phyloP scores from a whole-genome alignment of 2,329 filamentous ascomycete genomes.

The Lachnellula occidentalis region DNA sequence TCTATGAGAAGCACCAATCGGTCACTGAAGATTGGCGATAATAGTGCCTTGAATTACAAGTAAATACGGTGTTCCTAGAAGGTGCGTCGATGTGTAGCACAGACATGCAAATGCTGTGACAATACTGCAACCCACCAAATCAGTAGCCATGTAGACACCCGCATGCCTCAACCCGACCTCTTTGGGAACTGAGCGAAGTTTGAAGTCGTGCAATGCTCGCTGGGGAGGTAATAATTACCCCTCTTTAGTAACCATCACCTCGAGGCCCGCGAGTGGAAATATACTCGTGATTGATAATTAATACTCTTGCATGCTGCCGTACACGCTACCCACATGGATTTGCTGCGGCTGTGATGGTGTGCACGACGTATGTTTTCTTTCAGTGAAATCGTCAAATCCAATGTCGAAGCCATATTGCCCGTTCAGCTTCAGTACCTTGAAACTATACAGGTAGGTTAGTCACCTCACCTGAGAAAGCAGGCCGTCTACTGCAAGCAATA shows the following conservation, averaged over 20 bases:
- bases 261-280: background rate
- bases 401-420: slow-evolving; percentile 67
- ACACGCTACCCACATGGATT: background rate
- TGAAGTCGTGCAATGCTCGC: background rate
- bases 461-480: background rate
- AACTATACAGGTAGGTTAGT: slow-evolving; percentile 18
- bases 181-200: background rate
- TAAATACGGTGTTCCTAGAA: background rate
- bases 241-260: background rate
- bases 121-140: background rate
- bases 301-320: background rate
- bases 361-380: slow-evolving; percentile 1
- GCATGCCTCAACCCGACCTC: background rate
- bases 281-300: background rate
- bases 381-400: slow-evolving; percentile 52
- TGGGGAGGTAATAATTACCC: background rate
- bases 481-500: background rate
- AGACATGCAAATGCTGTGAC: background rate
- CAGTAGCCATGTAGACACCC: background rate
- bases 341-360: slow-evolving; percentile 8
- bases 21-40: background rate
- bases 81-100: background rate
- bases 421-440: slow-evolving; percentile 50
- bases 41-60: background rate
- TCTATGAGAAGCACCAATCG: background rate